Conservation (phyloP, 495 filamentous ascomycete species). For the Staphylotrichum tortipilum region DNA sequence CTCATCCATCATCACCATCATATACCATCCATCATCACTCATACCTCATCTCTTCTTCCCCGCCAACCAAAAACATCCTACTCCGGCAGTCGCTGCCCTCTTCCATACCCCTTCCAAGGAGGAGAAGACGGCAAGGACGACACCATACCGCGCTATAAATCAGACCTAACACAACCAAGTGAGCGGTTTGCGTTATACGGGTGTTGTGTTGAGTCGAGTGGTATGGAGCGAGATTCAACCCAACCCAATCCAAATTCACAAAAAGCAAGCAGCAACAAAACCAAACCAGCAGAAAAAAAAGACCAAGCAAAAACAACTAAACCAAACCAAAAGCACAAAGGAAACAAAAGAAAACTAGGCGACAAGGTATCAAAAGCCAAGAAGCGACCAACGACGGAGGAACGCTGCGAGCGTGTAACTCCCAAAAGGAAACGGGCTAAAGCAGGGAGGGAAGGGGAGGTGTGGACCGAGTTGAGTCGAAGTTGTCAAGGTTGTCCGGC, state of each 20-base stretch:
- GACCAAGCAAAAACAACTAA: not conserved
- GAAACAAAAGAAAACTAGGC: slow-evolving; percentile 9
- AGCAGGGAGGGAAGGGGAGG: not conserved
- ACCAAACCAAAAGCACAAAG: not conserved
- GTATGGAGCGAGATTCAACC: too few relatives aligned
- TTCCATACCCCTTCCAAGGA: too few relatives aligned
- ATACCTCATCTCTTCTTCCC: not conserved
- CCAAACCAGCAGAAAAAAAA: not conserved
- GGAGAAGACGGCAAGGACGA: too few relatives aligned
- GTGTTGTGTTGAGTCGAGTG: too few relatives aligned
- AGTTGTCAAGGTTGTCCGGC: not conserved
- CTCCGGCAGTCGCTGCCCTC: too few relatives aligned
- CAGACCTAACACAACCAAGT: not conserved
- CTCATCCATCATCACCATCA: not conserved
- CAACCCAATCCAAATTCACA: too few relatives aligned
- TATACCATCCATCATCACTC: slow-evolving; percentile 8
- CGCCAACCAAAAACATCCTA: too few relatives aligned
- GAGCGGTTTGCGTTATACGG: too few relatives aligned
- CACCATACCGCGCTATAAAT: slow-evolving; percentile 4
- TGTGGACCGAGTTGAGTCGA: not conserved
- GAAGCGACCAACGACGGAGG: not conserved
- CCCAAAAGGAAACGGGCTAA: too few relatives aligned
- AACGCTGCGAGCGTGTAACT: too few relatives aligned
- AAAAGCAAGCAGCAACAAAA: not conserved
- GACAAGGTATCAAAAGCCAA: slow-evolving; percentile 29